Conservation (phyloP, 129 eudicot species). For the Flaveria robusta region DNA sequence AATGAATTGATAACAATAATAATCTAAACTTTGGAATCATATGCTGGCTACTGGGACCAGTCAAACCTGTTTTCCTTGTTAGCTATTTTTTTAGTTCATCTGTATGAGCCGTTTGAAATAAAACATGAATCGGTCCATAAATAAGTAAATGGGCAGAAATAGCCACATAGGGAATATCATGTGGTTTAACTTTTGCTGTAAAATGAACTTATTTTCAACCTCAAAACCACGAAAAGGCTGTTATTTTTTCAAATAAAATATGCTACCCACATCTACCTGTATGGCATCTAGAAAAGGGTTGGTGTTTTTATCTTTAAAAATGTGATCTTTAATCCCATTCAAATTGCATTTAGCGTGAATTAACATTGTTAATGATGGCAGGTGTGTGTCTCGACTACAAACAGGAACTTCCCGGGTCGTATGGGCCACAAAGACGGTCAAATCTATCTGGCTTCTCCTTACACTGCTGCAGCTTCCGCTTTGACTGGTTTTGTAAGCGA, state of each 20-base stretch:
- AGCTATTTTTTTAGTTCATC: not conserved
- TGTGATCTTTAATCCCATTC: not conserved
- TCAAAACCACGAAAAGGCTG: not conserved
- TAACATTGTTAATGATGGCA: constrained; percentile 34
- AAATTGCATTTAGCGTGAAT: not conserved
- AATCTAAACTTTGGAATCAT: not conserved
- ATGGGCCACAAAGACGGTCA: constrained; percentile 99
- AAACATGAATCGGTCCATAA: not conserved
- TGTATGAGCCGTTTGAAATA: not conserved
- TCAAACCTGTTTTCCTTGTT: not conserved
- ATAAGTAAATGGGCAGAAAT: not conserved
- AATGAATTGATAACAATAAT: not conserved
- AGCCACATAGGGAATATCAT: not conserved
- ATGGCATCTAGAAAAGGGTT: not conserved
- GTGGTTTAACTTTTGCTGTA: constrained; percentile 5
- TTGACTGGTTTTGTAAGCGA: constrained; percentile 93
- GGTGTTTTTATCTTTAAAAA: not conserved
- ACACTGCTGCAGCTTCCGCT: constrained; percentile 98
- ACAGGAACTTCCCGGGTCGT: constrained; percentile 95
- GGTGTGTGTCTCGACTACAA: constrained; percentile 98
- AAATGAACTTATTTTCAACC: not conserved
- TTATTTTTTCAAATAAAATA: not conserved
- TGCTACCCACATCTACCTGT: not conserved
- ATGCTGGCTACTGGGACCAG: not conserved
- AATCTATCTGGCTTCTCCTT: constrained; percentile 92